Base-by-base conservation (phyloP, 2,329 filamentous ascomycete genomes). In the Hypomyces rosellus region DNA sequence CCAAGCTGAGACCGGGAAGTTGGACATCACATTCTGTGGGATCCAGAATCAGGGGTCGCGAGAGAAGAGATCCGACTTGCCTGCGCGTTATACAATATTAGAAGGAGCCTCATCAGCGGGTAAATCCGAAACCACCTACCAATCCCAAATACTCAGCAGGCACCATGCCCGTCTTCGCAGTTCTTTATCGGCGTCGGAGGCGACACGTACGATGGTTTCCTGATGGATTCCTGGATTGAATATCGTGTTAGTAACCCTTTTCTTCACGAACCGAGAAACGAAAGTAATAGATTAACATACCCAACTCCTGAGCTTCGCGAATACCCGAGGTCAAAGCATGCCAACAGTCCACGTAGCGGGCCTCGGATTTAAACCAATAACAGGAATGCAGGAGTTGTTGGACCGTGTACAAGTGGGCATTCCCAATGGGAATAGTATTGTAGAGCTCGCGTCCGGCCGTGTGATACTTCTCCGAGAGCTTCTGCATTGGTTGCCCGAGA, bases 291-390 rank as follows among this genome's bases (percentile, higher is more conserved):
- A 16, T 16, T 12, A 11, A 54, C 61, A 18, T 55, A 65, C 66
- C 63, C 15, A 71, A 48, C 46, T 66, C 65, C 37, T 69, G 66
- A 1, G 68, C 68, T 52, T 69, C 65, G 20, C 64, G 55, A 22
- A 71, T 62, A 7, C 67, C 67, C 20, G 61, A 51, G 46, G 62
- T 64, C 12, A 71, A 54, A 5, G 67, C 63, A 51, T 69, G 65
- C 68, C 68, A 69, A 50, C 59, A 65, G 52, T 70, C 68, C 11
- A 66, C 55, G 36, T 69, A 69, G 4, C 63, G 63, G 36, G 62
- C 63, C 45, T 69, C 65, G 1, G 65, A 63, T 46, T 67, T 69
- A 50, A 64, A 67, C 67, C 66, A 71, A 48, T 64, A 68, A 50
- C 63, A 68, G 1, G 66, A 70, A 49, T 69, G 66, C 14, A 71